Conservation (phyloP, 352 stramenopile species). For the Globisporangium solare region DNA sequence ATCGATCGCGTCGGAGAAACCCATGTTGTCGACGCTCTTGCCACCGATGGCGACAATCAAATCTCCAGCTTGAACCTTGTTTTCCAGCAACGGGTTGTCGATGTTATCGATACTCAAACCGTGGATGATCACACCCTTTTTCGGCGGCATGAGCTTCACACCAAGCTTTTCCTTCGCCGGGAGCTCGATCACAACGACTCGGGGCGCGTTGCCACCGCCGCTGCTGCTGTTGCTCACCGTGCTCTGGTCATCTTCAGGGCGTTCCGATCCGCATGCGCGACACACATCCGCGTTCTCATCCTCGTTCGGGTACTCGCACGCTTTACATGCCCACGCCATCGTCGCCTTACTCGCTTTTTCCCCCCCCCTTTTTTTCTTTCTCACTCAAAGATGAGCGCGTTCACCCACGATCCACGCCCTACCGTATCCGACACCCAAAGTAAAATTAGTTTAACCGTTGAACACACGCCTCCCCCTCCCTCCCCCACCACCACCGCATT, state of each 20-base stretch:
- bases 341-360: neutral
- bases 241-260: slow-evolving; percentile 20
- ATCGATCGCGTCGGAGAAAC: slow-evolving; percentile 80
- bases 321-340: slow-evolving; percentile 62
- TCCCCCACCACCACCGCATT: no score
- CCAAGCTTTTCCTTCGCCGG: slow-evolving; percentile 83
- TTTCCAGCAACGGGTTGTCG: slow-evolving; percentile 78
- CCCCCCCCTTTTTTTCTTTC: neutral
- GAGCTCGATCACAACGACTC: slow-evolving; percentile 75
- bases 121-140: slow-evolving; percentile 75
- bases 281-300: slow-evolving; percentile 53
- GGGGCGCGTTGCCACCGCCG: slow-evolving; percentile 11
- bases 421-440: no score
- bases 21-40: slow-evolving; percentile 68
- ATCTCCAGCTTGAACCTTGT: slow-evolving; percentile 78
- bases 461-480: no score
- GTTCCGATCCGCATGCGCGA: slow-evolving; percentile 55
- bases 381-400: slow-evolving; percentile 1
- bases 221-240: neutral
- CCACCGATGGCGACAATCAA: slow-evolving; percentile 83
- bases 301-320: slow-evolving; percentile 61
- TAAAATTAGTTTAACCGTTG: no score
- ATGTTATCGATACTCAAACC: slow-evolving; percentile 86
- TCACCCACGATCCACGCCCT: neutral
- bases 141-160: slow-evolving; percentile 83